Conservation (phyloP, 192 early-diverging fungal species). For the Haplosporangium gracile region DNA sequence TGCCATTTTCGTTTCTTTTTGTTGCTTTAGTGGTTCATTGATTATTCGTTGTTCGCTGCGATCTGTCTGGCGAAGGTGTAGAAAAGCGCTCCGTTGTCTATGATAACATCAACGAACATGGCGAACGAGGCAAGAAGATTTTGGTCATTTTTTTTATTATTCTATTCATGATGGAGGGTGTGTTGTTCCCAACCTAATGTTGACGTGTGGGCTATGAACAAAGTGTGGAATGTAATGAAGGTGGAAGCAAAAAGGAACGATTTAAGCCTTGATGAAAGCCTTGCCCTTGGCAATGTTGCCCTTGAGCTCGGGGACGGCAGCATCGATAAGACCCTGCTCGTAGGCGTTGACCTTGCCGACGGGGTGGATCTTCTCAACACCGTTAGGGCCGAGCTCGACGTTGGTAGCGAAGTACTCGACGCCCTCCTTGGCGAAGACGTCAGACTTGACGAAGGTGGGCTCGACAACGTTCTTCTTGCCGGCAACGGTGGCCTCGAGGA, state of each 20-base stretch:
- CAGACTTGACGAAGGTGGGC: slow-evolving; percentile 84
- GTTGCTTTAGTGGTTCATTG: not conserved
- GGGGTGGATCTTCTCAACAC: slow-evolving; percentile 90
- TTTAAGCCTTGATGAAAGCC: slow-evolving; percentile 74
- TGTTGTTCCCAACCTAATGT: slow-evolving; percentile 1
- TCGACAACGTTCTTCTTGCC: slow-evolving; percentile 86
- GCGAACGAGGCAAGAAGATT: no score
- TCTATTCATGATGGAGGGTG: slow-evolving; percentile 12
- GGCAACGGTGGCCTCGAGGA: slow-evolving; percentile 80
- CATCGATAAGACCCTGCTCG: slow-evolving; percentile 85
- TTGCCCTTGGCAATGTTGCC: slow-evolving; percentile 92
- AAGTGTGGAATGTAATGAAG: not conserved
- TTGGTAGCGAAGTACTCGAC: slow-evolving; percentile 81
- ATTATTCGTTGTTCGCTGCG: not conserved
- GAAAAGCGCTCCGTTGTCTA: not conserved
- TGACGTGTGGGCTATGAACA: slow-evolving; percentile 35
- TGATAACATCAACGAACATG: not conserved
- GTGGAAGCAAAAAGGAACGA: not conserved
- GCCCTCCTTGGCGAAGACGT: slow-evolving; percentile 68
- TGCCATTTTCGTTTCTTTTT: no score
- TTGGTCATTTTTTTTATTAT: slow-evolving; percentile 12
- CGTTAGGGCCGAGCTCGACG: slow-evolving; percentile 79
- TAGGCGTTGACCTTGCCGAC: slow-evolving; percentile 79
- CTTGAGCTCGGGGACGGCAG: slow-evolving; percentile 86
- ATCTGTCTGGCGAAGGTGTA: no score